Evolutionary conservation across 768 basidiomycete genomes (phyloP), one percentile per base, ranked within the genome.

Genomic region (Lactifluus piperatus): DNA sequence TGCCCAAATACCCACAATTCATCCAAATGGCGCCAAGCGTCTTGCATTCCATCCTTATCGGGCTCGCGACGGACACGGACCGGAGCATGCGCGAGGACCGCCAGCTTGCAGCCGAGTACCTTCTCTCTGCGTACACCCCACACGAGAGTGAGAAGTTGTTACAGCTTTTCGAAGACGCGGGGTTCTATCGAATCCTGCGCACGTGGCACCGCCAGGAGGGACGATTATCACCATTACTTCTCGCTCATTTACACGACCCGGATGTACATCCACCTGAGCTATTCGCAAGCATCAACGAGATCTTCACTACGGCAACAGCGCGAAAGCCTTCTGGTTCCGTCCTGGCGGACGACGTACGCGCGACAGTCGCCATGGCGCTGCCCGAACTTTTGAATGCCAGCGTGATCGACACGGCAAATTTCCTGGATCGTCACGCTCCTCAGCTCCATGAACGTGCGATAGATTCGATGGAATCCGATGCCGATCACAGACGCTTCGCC

Each of bases 1-100:
- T 97, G 11, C 92, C 97, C 0, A 98, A 97, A 73, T 99, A 98
- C 72, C 84, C 88, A 1, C 94, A 97, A 71, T 91, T 85, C 70
- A 78, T 59, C 26, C 44, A 54, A 13, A 75, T 93, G 43, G 72
- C 85, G 0, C 81, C 86, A 1, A 84, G 80, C 60, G 75, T 80
- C 4, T 76, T 94, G 18, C 86, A 93, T 65, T 77, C 74, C 41
- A 83, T 97, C 65, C 81, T 99, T 50, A 76, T 88, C 58, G 81
- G 81, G 6, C 83, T 99, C 13, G 83, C 91, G 0, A 76, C 81
- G 59, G 91, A 94, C 68, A 68, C 76, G 0, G 91, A 95, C 69
- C 71, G 75, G 16, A 82, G 79, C 67, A 97, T 91, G 0, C 80
- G 86, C 26, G 95, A 98, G 68, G 97, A 98, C 71, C 84, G 97